Evolutionary conservation across 2,329 filamentous ascomycete genomes (phyloP).

Genomic region (Aspergillus sp.): DNA sequence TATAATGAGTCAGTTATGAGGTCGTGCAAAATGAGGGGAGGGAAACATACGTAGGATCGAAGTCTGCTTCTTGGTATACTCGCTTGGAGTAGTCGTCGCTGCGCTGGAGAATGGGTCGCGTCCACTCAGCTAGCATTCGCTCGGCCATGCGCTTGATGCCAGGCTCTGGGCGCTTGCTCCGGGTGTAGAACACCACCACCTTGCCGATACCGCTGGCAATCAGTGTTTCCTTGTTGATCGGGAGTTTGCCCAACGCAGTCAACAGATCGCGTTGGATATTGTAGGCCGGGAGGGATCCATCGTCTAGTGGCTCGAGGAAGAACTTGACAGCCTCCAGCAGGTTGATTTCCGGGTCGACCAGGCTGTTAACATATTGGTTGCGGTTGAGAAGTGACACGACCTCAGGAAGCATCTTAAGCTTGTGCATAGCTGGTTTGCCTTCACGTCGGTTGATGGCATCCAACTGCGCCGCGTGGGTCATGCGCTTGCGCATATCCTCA

Average conservation of each 20-base stretch:
- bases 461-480: slow-evolving; percentile 84
- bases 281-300: slow-evolving; percentile 91
- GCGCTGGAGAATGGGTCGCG: slow-evolving; percentile 85
- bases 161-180: slow-evolving; percentile 84
- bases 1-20: slow-evolving; percentile 16
- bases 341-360: slow-evolving; percentile 93
- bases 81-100: slow-evolving; percentile 94
- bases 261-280: slow-evolving; percentile 97
- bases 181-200: slow-evolving; percentile 94
- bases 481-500: slow-evolving; percentile 79
- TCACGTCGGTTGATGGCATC: slow-evolving; percentile 80
- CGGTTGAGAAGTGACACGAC: slow-evolving; percentile 86
- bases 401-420: slow-evolving; percentile 89
- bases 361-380: slow-evolving; percentile 75
- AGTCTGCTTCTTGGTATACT: slow-evolving; percentile 57
- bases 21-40: slow-evolving; percentile 2
- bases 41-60: slow-evolving; percentile 54
- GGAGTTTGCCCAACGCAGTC: slow-evolving; percentile 72
- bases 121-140: slow-evolving; percentile 92
- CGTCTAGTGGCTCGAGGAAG: slow-evolving; percentile 93
- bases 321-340: slow-evolving; percentile 93
- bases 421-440: slow-evolving; percentile 81
- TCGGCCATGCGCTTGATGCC: slow-evolving; percentile 93
- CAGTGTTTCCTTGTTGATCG: slow-evolving; percentile 86
- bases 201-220: slow-evolving; percentile 93